phyloP scores from a whole-genome alignment of 1,139 yeast species.

The Zygosaccharomyces pseudobailii region DNA sequence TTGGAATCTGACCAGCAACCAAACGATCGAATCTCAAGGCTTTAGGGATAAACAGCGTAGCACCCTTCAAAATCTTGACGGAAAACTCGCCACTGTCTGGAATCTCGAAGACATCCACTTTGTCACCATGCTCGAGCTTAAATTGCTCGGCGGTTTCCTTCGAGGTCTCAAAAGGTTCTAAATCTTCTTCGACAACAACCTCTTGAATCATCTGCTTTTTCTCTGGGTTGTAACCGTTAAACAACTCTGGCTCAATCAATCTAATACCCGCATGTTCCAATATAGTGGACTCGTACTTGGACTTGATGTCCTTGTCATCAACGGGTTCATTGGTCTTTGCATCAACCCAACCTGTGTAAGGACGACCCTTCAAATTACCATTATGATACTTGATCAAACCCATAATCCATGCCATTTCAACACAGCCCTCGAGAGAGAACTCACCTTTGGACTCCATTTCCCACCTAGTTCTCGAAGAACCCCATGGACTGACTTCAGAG shows the following conservation, averaged over 20 bases:
- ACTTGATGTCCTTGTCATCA: constrained; percentile 88
- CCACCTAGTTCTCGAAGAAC: constrained; percentile 98
- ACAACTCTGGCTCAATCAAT: constrained; percentile 91
- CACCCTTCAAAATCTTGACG: constrained; percentile 87
- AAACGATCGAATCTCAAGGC: constrained; percentile 92
- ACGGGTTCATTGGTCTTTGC: constrained; percentile 89
- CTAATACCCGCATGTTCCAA: constrained; percentile 95
- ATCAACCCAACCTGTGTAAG: constrained; percentile 95
- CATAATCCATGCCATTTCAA: constrained; percentile 99
- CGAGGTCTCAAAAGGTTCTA: constrained; percentile 92
- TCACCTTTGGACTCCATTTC: constrained; percentile 96
- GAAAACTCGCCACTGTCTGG: constrained; percentile 90
- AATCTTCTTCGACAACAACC: constrained; percentile 90
- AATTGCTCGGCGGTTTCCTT: constrained; percentile 94
- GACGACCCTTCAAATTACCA: constrained; percentile 84
- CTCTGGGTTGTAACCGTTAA: constrained; percentile 89
- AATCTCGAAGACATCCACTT: constrained; percentile 86
- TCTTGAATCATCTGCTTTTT: constrained; percentile 92
- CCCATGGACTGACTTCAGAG: constrained; percentile 99
- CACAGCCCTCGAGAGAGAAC: constrained; percentile 96
- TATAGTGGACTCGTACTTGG: constrained; percentile 82
- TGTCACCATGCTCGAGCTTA: constrained; percentile 88
- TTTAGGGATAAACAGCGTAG: constrained; percentile 86
- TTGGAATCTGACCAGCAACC: constrained; percentile 98
- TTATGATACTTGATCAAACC: constrained; percentile 92